Percentiles rank a stretch among this genome's conserved stretches.
These are phyloP conservation scores for Kluyveromyces dobzhanskii DNA, from an alignment of 805 yeast genomes.

Conservation along the genomic window DNA sequence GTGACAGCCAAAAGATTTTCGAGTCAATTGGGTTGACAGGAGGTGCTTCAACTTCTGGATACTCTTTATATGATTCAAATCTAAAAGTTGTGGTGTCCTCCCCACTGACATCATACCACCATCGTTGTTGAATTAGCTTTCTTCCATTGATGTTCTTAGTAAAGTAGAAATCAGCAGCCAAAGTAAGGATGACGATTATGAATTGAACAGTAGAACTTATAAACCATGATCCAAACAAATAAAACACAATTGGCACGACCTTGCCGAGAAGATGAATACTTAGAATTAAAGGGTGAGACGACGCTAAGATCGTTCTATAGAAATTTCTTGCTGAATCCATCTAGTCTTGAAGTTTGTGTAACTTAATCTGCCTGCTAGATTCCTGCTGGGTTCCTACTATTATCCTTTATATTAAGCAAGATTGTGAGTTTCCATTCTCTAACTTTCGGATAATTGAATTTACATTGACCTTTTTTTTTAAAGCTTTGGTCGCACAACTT, in stretches of 20 bases:
- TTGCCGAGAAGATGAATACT: slow-evolving; percentile 25
- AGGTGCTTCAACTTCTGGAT: slow-evolving; percentile 34
- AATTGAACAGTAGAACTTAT: slow-evolving; percentile 42
- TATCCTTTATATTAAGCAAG: too few relatives aligned
- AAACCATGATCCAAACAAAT: slow-evolving; percentile 26
- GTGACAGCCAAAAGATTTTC: slow-evolving; percentile 74
- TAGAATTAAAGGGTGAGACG: slow-evolving; percentile 28
- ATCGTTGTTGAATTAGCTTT: slow-evolving; percentile 78
- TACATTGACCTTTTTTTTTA: too few relatives aligned
- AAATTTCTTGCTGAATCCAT: slow-evolving; percentile 27
- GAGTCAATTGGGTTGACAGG: slow-evolving; percentile 85
- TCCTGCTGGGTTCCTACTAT: too few relatives aligned
- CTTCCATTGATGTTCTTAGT: slow-evolving; percentile 88
- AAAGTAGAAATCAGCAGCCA: slow-evolving; percentile 91
- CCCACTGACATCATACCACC: slow-evolving; percentile 85
- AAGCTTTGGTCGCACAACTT: too few relatives aligned
- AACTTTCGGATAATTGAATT: too few relatives aligned
- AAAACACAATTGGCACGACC: slow-evolving; percentile 25
- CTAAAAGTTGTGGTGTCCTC: slow-evolving; percentile 20
- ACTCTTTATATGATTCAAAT: slow-evolving; percentile 29
- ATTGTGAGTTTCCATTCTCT: too few relatives aligned
- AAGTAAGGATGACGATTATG: slow-evolving; percentile 62
- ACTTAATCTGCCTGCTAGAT: too few relatives aligned
- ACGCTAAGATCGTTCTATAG: slow-evolving; percentile 27
- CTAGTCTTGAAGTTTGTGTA: too few relatives aligned